Conservation (phyloP, 1,284 basidiomycete species). For the Leccinum fallax region DNA sequence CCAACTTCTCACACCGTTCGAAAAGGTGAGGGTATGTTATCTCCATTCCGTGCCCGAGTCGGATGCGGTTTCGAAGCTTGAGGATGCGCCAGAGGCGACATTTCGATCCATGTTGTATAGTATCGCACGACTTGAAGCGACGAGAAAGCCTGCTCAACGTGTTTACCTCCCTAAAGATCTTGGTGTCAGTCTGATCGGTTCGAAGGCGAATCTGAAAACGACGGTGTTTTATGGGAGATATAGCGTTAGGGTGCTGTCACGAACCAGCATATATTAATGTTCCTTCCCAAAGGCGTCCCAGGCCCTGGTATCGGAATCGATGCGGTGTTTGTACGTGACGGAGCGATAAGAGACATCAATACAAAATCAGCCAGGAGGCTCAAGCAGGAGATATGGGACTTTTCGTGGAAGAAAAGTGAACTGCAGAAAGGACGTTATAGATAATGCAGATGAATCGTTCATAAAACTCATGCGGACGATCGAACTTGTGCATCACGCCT, state of each 20-base stretch:
- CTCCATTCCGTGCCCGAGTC: conserved; percentile 43
- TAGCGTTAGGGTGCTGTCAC: conserved; percentile 15
- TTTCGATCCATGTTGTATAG: conserved; percentile 83
- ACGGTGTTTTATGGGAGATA: background rate
- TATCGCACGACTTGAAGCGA: conserved; percentile 87
- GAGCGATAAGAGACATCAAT: conserved; percentile 23
- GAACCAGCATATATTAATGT: conserved; percentile 70
- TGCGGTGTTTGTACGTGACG: conserved; percentile 24
- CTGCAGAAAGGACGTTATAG: conserved; percentile 52
- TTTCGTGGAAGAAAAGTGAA: conserved; percentile 57
- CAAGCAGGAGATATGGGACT: conserved; percentile 52
- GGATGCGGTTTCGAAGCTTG: conserved; percentile 44
- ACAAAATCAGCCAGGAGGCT: conserved; percentile 44
- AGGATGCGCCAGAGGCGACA: conserved; percentile 38
- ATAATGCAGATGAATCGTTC: conserved; percentile 39
- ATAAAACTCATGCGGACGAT: conserved; percentile 37
- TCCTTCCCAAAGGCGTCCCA: conserved; percentile 44
- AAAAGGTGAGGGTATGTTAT: conserved; percentile 50
- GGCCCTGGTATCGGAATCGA: conserved; percentile 22
- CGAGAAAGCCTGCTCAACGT: conserved; percentile 87
- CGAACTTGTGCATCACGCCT: conserved; percentile 54
- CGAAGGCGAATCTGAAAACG: conserved; percentile 72
- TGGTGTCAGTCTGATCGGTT: conserved; percentile 78
- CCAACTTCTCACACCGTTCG: conserved; percentile 39
- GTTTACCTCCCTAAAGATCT: conserved; percentile 92